Base-by-base conservation (phyloP, 225 moss, liverwort and hornwort species). In the Straminergon stramineum region DNA sequence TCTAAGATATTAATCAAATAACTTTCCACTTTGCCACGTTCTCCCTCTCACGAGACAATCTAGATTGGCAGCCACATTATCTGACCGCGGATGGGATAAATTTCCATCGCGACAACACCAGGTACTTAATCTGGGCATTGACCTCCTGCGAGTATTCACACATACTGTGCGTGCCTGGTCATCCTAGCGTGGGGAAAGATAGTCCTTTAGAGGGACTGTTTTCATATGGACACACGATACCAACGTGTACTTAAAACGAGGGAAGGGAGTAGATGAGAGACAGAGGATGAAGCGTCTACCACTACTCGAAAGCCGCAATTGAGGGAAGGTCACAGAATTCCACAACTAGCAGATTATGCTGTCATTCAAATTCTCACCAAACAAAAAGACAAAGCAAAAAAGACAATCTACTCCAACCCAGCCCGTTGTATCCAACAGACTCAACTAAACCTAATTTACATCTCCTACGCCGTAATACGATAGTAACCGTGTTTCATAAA, bases 381-480 rank as follows among this genome's bases (percentile, higher is more conserved):
- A 53, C 9, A 71, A 57, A 62, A 85, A 43, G 26, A 26, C 2
- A 67, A 16, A 51, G 17, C 4, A 17, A 18, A 61, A 61, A 62
- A 61, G 52, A 39, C 64, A 63, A 74, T 78, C 85, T 62, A 65
- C 32, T 84, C 75, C 28, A 32, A 28, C 27, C 60, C 37, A 51
- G 20, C 30, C 37, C 35, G 23, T 75, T 52, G 80, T 18, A 45
- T 76, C 63, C 20, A 86, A 41, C 58, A 73, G 17, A 26, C 34
- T 68, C 35, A 84, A 69, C 37, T 83, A 71, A 74, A 91, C 92
- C 92, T 93, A 93, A 91, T 89, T 93, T 65, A 83, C 43, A 13
- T 22, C 61, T 43, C 89, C 65, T 13, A 78, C 55, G 76, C 70
- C 75, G 51, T 45, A 22, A 53, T 39, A 64, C 10, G n/a, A 30